Evolutionary conservation across 2,329 filamentous ascomycete genomes (phyloP).

Genomic region (Coniosporium uncinatum): DNA sequence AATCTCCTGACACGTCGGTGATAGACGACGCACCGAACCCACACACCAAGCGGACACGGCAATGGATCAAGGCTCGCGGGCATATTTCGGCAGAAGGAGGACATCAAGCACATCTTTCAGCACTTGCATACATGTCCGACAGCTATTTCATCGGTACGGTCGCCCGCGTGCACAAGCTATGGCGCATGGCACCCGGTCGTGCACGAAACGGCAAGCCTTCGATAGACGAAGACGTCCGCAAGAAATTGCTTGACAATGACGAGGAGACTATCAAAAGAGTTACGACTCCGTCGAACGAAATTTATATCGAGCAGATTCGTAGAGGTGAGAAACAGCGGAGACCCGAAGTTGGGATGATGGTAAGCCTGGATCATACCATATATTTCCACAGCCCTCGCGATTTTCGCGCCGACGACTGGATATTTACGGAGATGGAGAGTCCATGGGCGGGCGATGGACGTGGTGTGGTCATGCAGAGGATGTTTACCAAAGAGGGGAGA

Average conservation of each 20-base stretch:
- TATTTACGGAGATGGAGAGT: slow-evolving; percentile 74
- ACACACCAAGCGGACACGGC: slow-evolving; percentile 57
- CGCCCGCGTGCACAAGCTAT: slow-evolving; percentile 72
- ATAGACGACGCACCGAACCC: slow-evolving; percentile 41
- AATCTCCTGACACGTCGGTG: slow-evolving; percentile 11
- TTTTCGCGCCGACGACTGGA: slow-evolving; percentile 60
- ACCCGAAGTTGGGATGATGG: slow-evolving; percentile 76
- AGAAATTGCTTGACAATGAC: slow-evolving; percentile 36
- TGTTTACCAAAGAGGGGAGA: slow-evolving; percentile 65
- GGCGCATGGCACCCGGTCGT: slow-evolving; percentile 56
- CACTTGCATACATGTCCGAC: slow-evolving; percentile 91
- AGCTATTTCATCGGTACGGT: slow-evolving; percentile 92
- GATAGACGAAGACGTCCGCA: slow-evolving; percentile 34
- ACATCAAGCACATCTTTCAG: slow-evolving; percentile 75
- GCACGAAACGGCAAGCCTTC: slow-evolving; percentile 21
- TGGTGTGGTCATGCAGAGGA: slow-evolving; percentile 69
- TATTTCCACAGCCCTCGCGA: slow-evolving; percentile 46
- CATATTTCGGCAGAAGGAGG: slow-evolving; percentile 69
- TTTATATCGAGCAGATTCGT: slow-evolving; percentile 44
- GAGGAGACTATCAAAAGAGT: slow-evolving; percentile 28
- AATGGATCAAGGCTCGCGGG: slow-evolving; percentile 73
- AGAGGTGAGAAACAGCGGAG: slow-evolving; percentile 38
- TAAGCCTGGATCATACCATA: slow-evolving; percentile 68
- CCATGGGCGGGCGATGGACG: slow-evolving; percentile 77
- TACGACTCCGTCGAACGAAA: slow-evolving; percentile 36